Evolutionary conservation across 1,284 basidiomycete genomes (phyloP).

Genomic region (Bondarzewia mesenterica): DNA sequence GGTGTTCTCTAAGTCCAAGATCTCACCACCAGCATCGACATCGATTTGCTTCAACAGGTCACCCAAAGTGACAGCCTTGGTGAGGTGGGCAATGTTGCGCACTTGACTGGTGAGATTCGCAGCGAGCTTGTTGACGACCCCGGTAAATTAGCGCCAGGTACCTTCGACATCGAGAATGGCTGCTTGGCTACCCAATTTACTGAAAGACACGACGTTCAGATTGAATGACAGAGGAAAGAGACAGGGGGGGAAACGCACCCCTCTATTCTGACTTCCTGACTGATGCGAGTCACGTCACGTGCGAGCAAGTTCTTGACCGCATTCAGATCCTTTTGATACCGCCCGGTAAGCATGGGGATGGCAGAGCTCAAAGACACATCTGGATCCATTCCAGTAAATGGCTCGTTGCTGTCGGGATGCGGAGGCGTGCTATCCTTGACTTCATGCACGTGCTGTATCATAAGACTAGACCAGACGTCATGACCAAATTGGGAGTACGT

Average conservation of each 20-base stretch:
- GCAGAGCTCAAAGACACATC: background rate
- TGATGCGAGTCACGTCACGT: conserved; percentile 80
- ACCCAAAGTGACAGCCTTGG: conserved; percentile 95
- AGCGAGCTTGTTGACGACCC: conserved; percentile 88
- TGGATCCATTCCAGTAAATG: background rate
- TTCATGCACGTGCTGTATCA: background rate
- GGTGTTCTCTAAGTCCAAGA: conserved; percentile 94
- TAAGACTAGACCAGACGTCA: background rate
- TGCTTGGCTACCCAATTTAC: conserved; percentile 88
- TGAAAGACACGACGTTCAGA: conserved; percentile 17
- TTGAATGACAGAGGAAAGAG: conserved; percentile 9
- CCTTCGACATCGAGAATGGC: conserved; percentile 90
- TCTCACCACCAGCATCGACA: conserved; percentile 94
- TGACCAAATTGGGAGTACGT: background rate
- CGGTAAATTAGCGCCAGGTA: conserved; percentile 87
- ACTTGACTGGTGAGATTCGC: conserved; percentile 94
- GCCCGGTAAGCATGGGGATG: background rate
- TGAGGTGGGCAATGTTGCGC: conserved; percentile 90
- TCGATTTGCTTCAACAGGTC: conserved; percentile 96
- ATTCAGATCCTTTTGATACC: background rate
- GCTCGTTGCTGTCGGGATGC: background rate
- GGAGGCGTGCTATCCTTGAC: too few relatives aligned
- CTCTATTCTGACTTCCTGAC: conserved; percentile 89
- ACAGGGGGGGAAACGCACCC: conserved; percentile 39
- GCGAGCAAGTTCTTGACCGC: conserved; percentile 47